Conservation (phyloP, 192 early-diverging fungal species). For the Rhizophagus clarus region DNA sequence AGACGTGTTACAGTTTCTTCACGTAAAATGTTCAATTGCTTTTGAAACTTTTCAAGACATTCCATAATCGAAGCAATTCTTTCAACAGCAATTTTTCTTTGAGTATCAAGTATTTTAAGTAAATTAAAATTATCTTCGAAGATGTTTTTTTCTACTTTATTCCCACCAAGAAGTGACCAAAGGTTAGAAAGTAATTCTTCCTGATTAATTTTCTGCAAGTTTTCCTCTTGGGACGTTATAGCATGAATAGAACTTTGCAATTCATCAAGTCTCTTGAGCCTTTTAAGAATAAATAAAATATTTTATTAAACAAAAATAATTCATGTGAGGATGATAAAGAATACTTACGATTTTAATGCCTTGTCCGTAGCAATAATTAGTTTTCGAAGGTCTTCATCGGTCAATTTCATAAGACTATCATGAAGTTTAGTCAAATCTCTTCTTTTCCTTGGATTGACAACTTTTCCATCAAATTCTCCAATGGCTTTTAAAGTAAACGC, state of each 20-base stretch:
- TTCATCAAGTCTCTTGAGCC: neutral
- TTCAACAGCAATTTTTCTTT: neutral
- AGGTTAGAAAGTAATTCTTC: neutral
- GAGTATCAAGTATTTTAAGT: neutral
- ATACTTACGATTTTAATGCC: neutral
- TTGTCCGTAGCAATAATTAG: neutral
- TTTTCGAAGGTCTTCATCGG: neutral
- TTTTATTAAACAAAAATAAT: neutral
- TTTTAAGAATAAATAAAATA: neutral
- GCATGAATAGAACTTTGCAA: neutral
- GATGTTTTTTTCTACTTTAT: neutral
- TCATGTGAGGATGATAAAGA: neutral
- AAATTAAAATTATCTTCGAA: neutral
- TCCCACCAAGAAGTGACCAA: neutral
- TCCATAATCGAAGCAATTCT: neutral
- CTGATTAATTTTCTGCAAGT: neutral
- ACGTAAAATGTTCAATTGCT: neutral
- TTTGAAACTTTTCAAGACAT: neutral
- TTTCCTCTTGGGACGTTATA: neutral
- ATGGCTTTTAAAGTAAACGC: neutral
- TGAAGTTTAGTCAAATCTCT: neutral
- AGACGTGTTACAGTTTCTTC: neutral
- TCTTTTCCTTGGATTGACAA: neutral
- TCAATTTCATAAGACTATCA: neutral
- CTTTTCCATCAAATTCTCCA: neutral